Conservation (phyloP, 805 yeast genomes). For the Nakazawaea molendinolei region DNA sequence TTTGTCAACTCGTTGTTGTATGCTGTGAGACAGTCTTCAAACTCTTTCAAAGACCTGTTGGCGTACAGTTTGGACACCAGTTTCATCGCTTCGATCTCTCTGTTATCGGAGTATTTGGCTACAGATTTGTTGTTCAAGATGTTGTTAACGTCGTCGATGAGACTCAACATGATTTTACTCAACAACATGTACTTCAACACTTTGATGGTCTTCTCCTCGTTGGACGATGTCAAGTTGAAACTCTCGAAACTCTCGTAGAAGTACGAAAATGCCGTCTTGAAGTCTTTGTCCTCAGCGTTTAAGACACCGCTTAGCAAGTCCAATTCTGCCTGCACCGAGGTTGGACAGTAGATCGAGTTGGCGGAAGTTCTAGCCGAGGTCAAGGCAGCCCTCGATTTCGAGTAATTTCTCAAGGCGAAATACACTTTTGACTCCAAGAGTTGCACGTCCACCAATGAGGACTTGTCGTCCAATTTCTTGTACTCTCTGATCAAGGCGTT, state of each 20-base stretch:
- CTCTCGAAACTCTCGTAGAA: slow-evolving; percentile 95
- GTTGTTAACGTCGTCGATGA: slow-evolving; percentile 77
- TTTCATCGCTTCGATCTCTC: slow-evolving; percentile 92
- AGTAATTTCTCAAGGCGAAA: slow-evolving; percentile 84
- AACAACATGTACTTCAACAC: slow-evolving; percentile 89
- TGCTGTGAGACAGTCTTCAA: slow-evolving; percentile 71
- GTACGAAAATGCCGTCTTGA: slow-evolving; percentile 91
- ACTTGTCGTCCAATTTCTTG: slow-evolving; percentile 91
- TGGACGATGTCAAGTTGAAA: slow-evolving; percentile 44
- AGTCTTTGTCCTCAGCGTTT: slow-evolving; percentile 96
- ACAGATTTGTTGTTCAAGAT: slow-evolving; percentile 66
- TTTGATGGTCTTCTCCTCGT: slow-evolving; percentile 56
- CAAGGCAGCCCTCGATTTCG: slow-evolving; percentile 86
- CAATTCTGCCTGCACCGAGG: slow-evolving; percentile 87
- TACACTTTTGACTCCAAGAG: slow-evolving; percentile 83
- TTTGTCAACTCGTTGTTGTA: slow-evolving; percentile 72
- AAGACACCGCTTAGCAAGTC: slow-evolving; percentile 93
- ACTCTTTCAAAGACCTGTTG: slow-evolving; percentile 84
- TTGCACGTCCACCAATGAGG: slow-evolving; percentile 93
- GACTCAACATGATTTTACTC: slow-evolving; percentile 87
- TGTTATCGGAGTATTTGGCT: slow-evolving; percentile 40
- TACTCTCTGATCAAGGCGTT: slow-evolving; percentile 72
- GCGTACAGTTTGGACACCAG: slow-evolving; percentile 87
- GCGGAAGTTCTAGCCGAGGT: slow-evolving; percentile 97
- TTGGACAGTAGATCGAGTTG: slow-evolving; percentile 93